Evolutionary conservation across 352 stramenopile species (phyloP).

Genomic region (Phytophthora chlamydospora): DNA sequence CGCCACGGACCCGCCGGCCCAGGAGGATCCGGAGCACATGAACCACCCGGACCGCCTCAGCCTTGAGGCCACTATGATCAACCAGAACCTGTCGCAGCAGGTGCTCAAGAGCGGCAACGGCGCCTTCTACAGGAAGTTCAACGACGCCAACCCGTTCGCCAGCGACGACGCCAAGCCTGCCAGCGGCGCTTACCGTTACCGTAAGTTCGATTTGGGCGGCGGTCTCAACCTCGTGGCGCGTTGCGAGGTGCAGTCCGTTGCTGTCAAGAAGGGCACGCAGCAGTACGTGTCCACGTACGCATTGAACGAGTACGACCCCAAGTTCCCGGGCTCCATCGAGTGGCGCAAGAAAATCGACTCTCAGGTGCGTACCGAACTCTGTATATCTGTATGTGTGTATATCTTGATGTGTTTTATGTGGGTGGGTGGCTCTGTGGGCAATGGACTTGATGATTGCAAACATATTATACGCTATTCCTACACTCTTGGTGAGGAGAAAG

Average conservation of each 20-base stretch:
- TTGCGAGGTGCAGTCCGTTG: constrained; percentile 95
- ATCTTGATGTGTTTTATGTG: constrained; percentile 18
- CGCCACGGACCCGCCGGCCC: constrained; percentile 87
- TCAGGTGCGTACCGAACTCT: constrained; percentile 57
- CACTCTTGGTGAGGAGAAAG: constrained; percentile 49
- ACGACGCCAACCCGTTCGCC: constrained; percentile 94
- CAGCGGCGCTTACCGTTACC: constrained; percentile 96
- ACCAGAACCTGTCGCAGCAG: constrained; percentile 99
- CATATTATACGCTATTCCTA: constrained; percentile 76
- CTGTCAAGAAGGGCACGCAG: constrained; percentile 86
- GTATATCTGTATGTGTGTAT: constrained; percentile 21
- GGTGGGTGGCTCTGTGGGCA: constrained; percentile 15
- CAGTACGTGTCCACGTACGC: constrained; percentile 96
- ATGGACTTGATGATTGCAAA: constrained; percentile 70
- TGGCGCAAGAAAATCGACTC: constrained; percentile 98
- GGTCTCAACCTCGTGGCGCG: constrained; percentile 91
- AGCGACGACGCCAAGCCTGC: constrained; percentile 92
- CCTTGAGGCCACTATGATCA: constrained; percentile 98
- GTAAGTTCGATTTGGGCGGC: constrained; percentile 94
- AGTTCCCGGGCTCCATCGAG: constrained; percentile 85
- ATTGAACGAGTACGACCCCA: constrained; percentile 98
- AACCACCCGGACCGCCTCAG: constrained; percentile 96
- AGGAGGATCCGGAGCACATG: constrained; percentile 90
- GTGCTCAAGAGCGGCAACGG: constrained; percentile 80
- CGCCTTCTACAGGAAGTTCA: constrained; percentile 66